A percentile compares a stretch with the other conserved stretches of the same genome.
These are phyloP conservation scores for Pseudoscleropodium purum DNA, from an alignment of 225 moss, liverwort and hornwort genomes.

Conservation along the genomic window DNA sequence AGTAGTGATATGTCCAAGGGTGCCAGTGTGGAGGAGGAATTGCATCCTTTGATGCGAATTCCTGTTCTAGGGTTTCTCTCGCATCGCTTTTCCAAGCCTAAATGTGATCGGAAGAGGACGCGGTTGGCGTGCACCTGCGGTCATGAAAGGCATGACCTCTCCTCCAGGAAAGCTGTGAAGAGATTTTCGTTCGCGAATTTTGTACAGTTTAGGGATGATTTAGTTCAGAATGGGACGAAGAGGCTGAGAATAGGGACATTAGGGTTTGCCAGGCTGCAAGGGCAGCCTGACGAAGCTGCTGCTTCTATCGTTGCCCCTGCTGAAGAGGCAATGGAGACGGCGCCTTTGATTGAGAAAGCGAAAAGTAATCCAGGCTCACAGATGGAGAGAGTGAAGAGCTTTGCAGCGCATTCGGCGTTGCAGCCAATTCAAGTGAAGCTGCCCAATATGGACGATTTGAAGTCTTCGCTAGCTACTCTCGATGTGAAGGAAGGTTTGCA, in stretches of 20 bases:
- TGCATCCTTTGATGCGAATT: slow-evolving; percentile 27
- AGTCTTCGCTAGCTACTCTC: slow-evolving; percentile 34
- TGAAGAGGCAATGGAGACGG: slow-evolving; percentile 14
- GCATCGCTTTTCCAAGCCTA: slow-evolving; percentile 7
- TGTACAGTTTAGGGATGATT: slow-evolving; percentile 24
- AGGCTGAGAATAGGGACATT: slow-evolving; percentile 20
- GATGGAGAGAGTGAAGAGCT: slow-evolving; percentile 13
- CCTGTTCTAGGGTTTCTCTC: slow-evolving; percentile 46
- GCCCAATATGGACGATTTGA: slow-evolving; percentile 33
- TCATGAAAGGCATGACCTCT: slow-evolving; percentile 3
- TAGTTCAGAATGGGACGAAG: slow-evolving; percentile 28
- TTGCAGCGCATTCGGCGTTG: slow-evolving; percentile 5
- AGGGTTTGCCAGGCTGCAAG: slow-evolving; percentile 57
- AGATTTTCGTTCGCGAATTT: slow-evolving; percentile 35
- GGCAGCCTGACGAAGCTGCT: slow-evolving; percentile 27
- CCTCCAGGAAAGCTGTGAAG: slow-evolving; percentile 25
- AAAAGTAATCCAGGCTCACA: slow-evolving; percentile 2
- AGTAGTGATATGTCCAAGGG: not conserved
- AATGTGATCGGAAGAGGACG: slow-evolving; percentile 30
- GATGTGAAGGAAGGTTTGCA: slow-evolving; percentile 42
- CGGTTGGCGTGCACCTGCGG: slow-evolving; percentile 31
- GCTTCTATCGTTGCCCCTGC: slow-evolving; percentile 8
- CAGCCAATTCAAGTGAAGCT: slow-evolving; percentile 53
- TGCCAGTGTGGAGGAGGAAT: not conserved
- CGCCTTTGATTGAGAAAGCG: slow-evolving; percentile 14